Percentiles rank a stretch among this genome's conserved stretches.
Conservation (phyloP, 2,329 filamentous ascomycete genomes). For the Fusarium odoratissimum region DNA sequence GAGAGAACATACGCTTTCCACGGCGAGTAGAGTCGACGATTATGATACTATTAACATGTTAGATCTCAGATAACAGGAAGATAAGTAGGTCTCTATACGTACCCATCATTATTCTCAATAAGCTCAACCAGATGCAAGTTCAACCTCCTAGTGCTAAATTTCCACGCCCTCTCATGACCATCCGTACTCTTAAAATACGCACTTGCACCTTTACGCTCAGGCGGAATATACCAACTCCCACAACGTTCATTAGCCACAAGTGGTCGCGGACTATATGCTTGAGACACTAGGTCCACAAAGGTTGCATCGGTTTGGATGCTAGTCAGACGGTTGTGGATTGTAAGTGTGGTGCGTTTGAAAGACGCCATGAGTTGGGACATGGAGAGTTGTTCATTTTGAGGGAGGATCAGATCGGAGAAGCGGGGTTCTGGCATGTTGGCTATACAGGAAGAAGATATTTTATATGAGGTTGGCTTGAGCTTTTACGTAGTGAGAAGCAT, state of each 20-base stretch:
- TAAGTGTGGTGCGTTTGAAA: constrained; percentile 80
- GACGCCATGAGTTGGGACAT: constrained; percentile 77
- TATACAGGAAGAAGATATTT: background rate
- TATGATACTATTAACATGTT: constrained; percentile 66
- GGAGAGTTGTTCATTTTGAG: constrained; percentile 71
- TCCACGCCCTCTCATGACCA: constrained; percentile 91
- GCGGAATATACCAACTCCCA: constrained; percentile 92
- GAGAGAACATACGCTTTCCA: constrained; percentile 75
- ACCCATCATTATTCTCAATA: constrained; percentile 76
- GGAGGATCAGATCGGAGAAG: constrained; percentile 61
- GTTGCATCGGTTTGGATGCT: constrained; percentile 81
- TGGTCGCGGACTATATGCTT: constrained; percentile 66
- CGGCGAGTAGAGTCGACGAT: constrained; percentile 93
- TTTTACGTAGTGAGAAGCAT: background rate
- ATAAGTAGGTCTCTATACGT: constrained; percentile 37
- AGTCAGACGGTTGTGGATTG: constrained; percentile 81
- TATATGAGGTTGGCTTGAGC: background rate
- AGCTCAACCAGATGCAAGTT: constrained; percentile 84
- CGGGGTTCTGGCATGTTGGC: constrained; percentile 42
- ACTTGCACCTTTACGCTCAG: constrained; percentile 72
- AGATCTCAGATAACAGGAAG: background rate
- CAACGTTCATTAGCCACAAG: constrained; percentile 94
- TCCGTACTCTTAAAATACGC: constrained; percentile 99
- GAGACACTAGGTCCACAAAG: constrained; percentile 75
- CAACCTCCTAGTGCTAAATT: constrained; percentile 84